phyloP scores from a whole-genome alignment of 441 rosid genomes.

The Corymbia citriodora region DNA sequence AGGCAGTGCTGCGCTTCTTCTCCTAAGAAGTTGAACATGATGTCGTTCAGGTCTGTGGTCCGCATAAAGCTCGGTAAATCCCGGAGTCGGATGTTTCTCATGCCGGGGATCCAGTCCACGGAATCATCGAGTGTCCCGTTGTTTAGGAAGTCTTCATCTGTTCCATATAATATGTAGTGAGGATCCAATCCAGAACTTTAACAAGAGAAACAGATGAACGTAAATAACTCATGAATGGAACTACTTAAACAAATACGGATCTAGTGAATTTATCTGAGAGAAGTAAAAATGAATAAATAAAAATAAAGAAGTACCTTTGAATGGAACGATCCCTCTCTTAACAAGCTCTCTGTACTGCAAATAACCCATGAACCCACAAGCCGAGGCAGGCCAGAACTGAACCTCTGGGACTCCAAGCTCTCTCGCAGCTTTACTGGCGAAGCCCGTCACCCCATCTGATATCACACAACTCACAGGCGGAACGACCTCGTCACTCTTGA shows the following conservation, averaged over 20 bases:
- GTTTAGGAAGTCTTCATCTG: slow-evolving; percentile 15
- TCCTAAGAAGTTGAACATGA: slow-evolving; percentile 19
- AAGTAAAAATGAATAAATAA: not conserved
- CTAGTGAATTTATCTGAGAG: not conserved
- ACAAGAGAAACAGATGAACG: not conserved
- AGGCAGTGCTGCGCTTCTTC: slow-evolving; percentile 18
- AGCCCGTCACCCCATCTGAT: no score
- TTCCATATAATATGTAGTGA: not conserved
- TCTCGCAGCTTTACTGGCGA: no score
- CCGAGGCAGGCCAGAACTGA: no score
- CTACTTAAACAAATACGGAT: not conserved
- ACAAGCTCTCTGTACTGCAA: not conserved
- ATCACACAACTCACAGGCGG: no score
- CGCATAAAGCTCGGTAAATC: slow-evolving; percentile 27
- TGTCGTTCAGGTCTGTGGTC: slow-evolving; percentile 20
- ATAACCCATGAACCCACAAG: no score
- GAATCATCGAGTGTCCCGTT: slow-evolving; percentile 25
- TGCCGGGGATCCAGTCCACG: slow-evolving; percentile 29
- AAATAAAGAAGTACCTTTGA: not conserved
- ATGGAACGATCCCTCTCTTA: slow-evolving; percentile 4
- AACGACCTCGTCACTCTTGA: no score
- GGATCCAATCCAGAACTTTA: not conserved
- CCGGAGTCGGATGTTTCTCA: slow-evolving; percentile 27
- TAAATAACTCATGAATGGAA: not conserved
- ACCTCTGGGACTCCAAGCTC: no score